phyloP scores from a whole-genome alignment of 2,329 filamentous ascomycete genomes.

The Lomentospora prolificans region DNA sequence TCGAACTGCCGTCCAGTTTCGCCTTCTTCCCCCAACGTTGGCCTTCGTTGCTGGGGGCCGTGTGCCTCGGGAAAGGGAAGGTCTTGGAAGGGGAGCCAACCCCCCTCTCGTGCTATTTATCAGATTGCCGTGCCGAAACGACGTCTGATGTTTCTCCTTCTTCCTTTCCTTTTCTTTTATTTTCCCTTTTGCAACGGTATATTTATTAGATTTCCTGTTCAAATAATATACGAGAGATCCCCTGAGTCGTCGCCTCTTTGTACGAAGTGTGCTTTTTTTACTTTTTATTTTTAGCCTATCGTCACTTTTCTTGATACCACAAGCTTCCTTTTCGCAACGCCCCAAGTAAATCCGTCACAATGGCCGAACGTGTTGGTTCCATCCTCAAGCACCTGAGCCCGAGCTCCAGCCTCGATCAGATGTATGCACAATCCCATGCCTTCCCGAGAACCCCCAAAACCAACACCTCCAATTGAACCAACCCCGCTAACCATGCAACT shows the following conservation, averaged over 20 bases:
- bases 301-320: background rate
- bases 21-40: background rate
- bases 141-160: background rate
- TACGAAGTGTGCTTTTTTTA: background rate
- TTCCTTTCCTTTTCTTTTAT: background rate
- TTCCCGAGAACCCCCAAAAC: background rate
- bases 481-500: no score
- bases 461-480: no score
- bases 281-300: constrained; percentile 4
- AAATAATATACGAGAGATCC: no score
- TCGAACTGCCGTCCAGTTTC: background rate
- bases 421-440: constrained; percentile 48
- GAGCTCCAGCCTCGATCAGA: constrained; percentile 58
- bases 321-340: background rate
- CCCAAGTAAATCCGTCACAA: constrained; percentile 26
- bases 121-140: background rate
- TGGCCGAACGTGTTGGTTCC: constrained; percentile 81
- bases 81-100: background rate
- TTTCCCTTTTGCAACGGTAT: background rate
- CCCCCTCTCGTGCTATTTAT: no score
- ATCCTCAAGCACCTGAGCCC: constrained; percentile 81
- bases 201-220: background rate
- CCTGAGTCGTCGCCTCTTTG: no score
- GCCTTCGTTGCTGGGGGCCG: no score
- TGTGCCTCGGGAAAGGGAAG: background rate